Base-by-base conservation (phyloP, 2,329 filamentous ascomycete genomes). In the Neoascochyta sp. region DNA sequence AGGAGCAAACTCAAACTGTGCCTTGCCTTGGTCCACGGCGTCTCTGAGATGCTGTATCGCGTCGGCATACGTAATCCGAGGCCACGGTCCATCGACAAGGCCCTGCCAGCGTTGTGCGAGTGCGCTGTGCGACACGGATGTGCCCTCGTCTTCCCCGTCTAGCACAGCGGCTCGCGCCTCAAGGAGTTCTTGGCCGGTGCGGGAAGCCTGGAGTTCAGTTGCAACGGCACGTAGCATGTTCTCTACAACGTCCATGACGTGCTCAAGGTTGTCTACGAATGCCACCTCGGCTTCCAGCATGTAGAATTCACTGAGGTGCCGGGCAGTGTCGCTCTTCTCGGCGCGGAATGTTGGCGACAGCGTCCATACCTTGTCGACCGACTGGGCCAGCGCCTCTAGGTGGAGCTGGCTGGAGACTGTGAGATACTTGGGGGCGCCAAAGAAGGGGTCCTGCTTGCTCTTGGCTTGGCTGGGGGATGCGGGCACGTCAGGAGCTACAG, bases 251-350 rank as follows among this genome's bases (percentile, higher is more conserved):
- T 81, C 71, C 75, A 94, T 92, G 47, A 98, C 71, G 15, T 75
- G 68, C 16, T 74, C 67, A 44, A 95, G 70, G 42, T 79, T 68
- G 25, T 84, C 73, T 22, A 82, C 76, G 59, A 95, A 95, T 52
- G 80, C 82, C 58, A 89, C 70, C 63, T 98, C 92, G 10, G 82
- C 89, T 64, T 98, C 92, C 3, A 98, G 76, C 92, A 98, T 96
- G 66, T 96, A 96, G 54, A 98, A 96, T 57, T 98, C 92, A 67
- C 87, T 95, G 39, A 98, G 71, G 64, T 98, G 92, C 16, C 92
- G 80, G 5, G 88, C 81, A 0, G 92, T 96, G 55, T 96, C 89
- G 63, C 88, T 95, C 41, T 60, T 62, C 22, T 62, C 92, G 4
- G 92, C 92, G 20, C 92, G 80, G 57, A 98, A 98, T 0, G 88